Base-by-base conservation (phyloP, 2,329 filamentous ascomycete species). In the Diplodia mutila region DNA sequence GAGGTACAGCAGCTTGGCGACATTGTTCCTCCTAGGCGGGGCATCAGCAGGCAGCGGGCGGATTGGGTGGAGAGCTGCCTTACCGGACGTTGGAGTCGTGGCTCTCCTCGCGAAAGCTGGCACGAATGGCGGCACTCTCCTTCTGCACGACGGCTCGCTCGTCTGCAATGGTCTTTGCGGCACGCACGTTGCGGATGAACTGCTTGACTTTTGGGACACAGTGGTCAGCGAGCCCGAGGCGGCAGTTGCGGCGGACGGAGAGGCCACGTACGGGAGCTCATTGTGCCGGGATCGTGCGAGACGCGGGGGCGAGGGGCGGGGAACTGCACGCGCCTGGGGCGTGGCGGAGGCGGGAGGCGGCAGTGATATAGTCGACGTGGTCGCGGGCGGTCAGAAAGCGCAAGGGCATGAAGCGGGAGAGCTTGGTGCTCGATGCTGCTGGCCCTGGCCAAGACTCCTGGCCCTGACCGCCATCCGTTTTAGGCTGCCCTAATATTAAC, bases 171-270 rank as follows among this genome's bases (percentile, higher is more conserved):
- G 95, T 99, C 85, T 99, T 99, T 69, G 95, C 93, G 70, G 95
- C 94, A 79, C 95, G 93, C 78, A 99, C 95, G 83, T 97, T 98
- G 79, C 95, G 94, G 82, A 99, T 99, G 83, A 99, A 99, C 84
- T 98, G 95, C 85, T 99, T 99, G 80, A 99, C 95, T 98, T 77
- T 61, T 70, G 67, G 69, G 72, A 42, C 46, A 61, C 54, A 23
- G 37, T 29, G 66, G 65, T 67, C 51, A 67, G 66, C 66, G n/a
- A 68, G 71, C 69, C 69, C 54, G 68, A 4, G 69, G 70, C 69
- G 70, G 65, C 68, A 72, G 2, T 70, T 70, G 71, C 70, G 32
- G 32, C 9, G 66, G 61, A 52, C 64, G 69, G 69, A 39, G 11
- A 69, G 71, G 73, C 74, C 73, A 81, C 84, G 76, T 81, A 86